Evolutionary conservation across 306 rosid species (phyloP).

Genomic region (Dalbergia oliveri): DNA sequence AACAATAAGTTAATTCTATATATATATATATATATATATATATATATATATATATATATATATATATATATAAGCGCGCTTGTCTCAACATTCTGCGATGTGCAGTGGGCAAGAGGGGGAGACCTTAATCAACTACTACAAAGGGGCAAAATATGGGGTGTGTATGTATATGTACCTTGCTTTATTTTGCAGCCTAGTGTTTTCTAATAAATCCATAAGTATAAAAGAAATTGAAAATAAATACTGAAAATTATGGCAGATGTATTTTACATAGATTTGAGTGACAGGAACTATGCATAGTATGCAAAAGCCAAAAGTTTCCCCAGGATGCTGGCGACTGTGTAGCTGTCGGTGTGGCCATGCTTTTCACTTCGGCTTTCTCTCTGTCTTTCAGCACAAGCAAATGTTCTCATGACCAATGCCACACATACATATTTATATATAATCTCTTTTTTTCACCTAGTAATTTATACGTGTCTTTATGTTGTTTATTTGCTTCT

Average conservation of each 20-base stretch:
- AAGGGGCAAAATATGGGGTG: not conserved
- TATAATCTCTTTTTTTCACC: not conserved
- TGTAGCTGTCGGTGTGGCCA: not conserved
- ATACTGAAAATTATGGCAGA: not conserved
- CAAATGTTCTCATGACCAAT: not conserved
- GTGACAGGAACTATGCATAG: not conserved
- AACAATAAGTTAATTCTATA: not conserved
- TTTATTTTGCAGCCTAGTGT: conserved; percentile 25
- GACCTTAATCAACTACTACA: conserved; percentile 18
- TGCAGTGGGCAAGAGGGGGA: not conserved
- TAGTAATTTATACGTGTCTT: not conserved
- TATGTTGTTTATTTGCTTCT: not conserved
- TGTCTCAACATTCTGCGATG: not conserved
- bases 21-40: no score
- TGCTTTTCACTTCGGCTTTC: conserved; percentile 28
- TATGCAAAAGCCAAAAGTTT: conserved; percentile 18
- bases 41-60: no score
- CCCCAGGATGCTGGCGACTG: conserved; percentile 20
- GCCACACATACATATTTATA: not conserved
- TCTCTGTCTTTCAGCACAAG: conserved; percentile 31
- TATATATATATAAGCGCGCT: not conserved
- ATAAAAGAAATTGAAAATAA: not conserved
- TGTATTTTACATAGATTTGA: not conserved
- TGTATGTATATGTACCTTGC: not conserved
- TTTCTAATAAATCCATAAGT: not conserved